Conservation (phyloP, 148 eudicot species). For the Salicornia ramosissima region DNA sequence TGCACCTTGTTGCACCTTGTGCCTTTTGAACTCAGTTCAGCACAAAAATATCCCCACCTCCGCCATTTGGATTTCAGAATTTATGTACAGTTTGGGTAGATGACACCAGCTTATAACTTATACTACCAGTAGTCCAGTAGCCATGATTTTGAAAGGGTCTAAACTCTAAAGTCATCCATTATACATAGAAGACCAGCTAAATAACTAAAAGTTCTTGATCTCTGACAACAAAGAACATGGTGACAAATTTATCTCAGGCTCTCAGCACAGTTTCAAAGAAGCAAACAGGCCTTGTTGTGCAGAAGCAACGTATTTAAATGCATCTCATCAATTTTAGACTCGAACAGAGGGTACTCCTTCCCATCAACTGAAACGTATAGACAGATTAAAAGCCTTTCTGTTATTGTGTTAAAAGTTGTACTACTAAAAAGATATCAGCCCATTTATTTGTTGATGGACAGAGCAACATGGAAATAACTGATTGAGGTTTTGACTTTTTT, state of each 20-base stretch:
- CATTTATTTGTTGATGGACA: no score
- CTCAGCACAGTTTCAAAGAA: background rate
- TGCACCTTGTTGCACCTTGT: no score
- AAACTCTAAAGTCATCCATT: background rate
- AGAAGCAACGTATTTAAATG: background rate
- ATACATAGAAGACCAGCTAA: background rate
- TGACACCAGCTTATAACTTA: background rate
- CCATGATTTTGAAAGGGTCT: background rate
- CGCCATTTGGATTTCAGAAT: background rate
- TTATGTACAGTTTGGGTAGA: background rate
- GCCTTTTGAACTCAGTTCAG: no score
- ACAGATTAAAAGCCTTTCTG: no score
- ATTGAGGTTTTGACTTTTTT: no score
- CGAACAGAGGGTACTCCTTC: background rate
- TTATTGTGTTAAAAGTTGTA: no score
- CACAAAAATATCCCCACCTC: background rate
- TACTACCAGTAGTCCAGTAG: background rate
- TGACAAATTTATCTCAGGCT: background rate
- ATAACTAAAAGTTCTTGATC: background rate
- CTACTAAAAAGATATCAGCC: background rate
- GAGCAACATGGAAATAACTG: no score
- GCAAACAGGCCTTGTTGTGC: background rate
- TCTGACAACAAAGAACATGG: background rate
- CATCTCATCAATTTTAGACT: background rate
- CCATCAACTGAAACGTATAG: background rate